Conservation (phyloP, 2,329 filamentous ascomycete species). For the Colletotrichum paranaense region DNA sequence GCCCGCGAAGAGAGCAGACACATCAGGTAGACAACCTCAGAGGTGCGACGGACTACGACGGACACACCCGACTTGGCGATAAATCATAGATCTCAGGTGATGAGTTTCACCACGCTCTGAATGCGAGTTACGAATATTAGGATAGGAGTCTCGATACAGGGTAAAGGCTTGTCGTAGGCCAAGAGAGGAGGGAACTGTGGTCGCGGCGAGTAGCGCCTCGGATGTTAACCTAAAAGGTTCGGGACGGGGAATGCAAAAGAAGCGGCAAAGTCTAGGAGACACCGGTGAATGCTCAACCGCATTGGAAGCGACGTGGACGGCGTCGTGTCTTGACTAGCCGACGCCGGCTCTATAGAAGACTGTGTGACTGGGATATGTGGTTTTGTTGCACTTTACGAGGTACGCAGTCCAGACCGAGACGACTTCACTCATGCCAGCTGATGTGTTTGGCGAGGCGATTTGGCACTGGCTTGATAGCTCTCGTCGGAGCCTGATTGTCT, state of each 20-base stretch:
- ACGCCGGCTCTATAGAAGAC: not conserved
- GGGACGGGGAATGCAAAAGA: not conserved
- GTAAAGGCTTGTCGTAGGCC: slow-evolving; percentile 25
- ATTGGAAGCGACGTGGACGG: not conserved
- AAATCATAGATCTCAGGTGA: not conserved
- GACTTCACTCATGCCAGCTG: no score
- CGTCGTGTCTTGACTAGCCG: not conserved
- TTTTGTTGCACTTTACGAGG: no score
- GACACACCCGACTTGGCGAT: not conserved
- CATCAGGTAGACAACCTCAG: not conserved
- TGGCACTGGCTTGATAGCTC: no score
- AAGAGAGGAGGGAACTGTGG: not conserved
- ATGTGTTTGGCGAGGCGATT: no score
- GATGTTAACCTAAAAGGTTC: not conserved
- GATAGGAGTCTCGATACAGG: slow-evolving; percentile 3
- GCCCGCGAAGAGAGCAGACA: not conserved
- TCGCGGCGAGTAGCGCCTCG: not conserved
- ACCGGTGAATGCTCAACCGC: not conserved
- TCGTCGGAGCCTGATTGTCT: no score
- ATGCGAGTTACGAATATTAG: not conserved
- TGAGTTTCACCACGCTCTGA: slow-evolving; percentile 4
- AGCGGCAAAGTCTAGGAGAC: not conserved
- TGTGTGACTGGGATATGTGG: no score
- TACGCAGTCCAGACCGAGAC: no score
- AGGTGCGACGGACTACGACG: not conserved